Evolutionary conservation across 495 filamentous ascomycete species (phyloP).

Genomic region (Thozetella sp.): DNA sequence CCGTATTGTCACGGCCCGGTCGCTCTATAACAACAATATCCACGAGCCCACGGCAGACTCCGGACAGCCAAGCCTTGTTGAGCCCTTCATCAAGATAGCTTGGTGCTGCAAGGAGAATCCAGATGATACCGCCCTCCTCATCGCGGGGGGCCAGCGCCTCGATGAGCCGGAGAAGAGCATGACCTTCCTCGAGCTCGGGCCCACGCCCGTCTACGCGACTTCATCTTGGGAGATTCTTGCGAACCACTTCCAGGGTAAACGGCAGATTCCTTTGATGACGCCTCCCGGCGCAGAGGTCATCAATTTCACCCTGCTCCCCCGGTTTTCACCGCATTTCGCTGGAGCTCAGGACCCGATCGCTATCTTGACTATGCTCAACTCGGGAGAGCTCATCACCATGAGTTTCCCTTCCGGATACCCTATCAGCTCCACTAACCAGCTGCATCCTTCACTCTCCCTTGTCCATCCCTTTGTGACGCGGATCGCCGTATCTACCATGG

Average conservation of each 20-base stretch:
- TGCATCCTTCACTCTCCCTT: slow-evolving; percentile 80
- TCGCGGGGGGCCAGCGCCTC: slow-evolving; percentile 76
- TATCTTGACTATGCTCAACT: slow-evolving; percentile 74
- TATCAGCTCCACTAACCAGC: slow-evolving; percentile 86
- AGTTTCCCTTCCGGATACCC: slow-evolving; percentile 91
- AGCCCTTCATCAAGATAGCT: slow-evolving; percentile 70
- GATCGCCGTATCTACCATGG: slow-evolving; percentile 65
- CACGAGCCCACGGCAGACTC: slow-evolving; percentile 50
- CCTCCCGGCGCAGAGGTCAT: slow-evolving; percentile 78
- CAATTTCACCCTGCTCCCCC: slow-evolving; percentile 84
- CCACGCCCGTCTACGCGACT: slow-evolving; percentile 87
- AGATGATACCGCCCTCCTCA: slow-evolving; percentile 87
- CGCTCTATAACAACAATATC: slow-evolving; percentile 70
- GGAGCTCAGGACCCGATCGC: slow-evolving; percentile 90
- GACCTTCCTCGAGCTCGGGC: slow-evolving; percentile 85
- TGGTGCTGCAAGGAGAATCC: slow-evolving; percentile 94
- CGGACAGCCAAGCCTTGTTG: slow-evolving; percentile 38
- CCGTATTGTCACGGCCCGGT: slow-evolving; percentile 80
- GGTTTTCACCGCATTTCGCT: slow-evolving; percentile 78
- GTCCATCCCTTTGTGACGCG: slow-evolving; percentile 86
- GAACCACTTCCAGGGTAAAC: slow-evolving; percentile 74
- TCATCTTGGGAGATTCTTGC: slow-evolving; percentile 83
- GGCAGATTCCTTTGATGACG: slow-evolving; percentile 68
- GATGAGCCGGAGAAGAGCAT: slow-evolving; percentile 70
- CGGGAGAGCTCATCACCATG: slow-evolving; percentile 85